Conservation (phyloP, 2,329 filamentous ascomycete species). For the Periconia sp. region DNA sequence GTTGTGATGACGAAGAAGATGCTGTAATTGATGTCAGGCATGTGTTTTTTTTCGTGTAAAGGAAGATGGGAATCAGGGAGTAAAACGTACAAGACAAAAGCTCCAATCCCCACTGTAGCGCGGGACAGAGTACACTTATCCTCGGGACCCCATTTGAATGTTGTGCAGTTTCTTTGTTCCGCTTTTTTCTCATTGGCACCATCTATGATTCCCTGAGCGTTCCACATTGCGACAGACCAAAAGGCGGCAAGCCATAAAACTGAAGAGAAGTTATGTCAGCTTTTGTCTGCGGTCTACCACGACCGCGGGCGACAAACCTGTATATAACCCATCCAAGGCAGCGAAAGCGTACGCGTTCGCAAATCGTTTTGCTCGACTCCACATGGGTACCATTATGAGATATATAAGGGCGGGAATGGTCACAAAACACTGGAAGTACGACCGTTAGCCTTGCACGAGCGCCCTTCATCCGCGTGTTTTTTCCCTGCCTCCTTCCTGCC, state of each 20-base stretch:
- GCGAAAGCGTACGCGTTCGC: slow-evolving; percentile 63
- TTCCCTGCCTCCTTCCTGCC: not conserved
- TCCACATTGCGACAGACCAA: slow-evolving; percentile 59
- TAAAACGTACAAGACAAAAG: slow-evolving; percentile 57
- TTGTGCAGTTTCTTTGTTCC: slow-evolving; percentile 52
- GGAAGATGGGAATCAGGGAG: not conserved
- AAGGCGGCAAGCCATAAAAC: slow-evolving; percentile 63
- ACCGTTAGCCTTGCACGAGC: slow-evolving; percentile 15
- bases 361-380: slow-evolving; percentile 59
- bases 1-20: slow-evolving; percentile 57
- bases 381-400: slow-evolving; percentile 62
- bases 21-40: slow-evolving; percentile 30
- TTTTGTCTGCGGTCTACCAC: not conserved
- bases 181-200: slow-evolving; percentile 48
- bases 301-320: slow-evolving; percentile 17
- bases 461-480: not conserved
- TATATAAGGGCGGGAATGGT: slow-evolving; percentile 61
- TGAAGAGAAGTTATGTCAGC: slow-evolving; percentile 11
- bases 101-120: slow-evolving; percentile 58
- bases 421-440: slow-evolving; percentile 56
- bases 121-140: slow-evolving; percentile 60
- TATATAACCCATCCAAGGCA: slow-evolving; percentile 56
- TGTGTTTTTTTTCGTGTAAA: not conserved
- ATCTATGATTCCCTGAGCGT: slow-evolving; percentile 55
- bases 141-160: slow-evolving; percentile 57